Evolutionary conservation across 2,329 filamentous ascomycete genomes (phyloP).

Genomic region (Mariannaea elegans): DNA sequence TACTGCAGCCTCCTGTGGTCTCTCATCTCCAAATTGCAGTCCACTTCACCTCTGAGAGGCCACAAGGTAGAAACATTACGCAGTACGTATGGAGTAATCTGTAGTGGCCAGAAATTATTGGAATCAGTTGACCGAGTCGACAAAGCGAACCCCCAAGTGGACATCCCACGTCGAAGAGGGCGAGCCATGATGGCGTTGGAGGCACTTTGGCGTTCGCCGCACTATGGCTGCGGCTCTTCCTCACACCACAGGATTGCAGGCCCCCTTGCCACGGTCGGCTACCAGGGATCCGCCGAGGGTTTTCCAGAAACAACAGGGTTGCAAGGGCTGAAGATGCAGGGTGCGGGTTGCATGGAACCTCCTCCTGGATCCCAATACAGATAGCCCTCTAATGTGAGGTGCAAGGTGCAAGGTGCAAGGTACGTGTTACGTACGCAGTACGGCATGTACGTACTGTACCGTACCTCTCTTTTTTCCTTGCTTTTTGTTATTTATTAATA

Average conservation of each 20-base stretch:
- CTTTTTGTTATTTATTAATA: too few species aligned
- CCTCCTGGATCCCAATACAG: too few species aligned
- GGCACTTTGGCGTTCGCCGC: slow-evolving; percentile 7
- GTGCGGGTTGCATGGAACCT: background rate
- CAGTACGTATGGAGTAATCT: background rate
- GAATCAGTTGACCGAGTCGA: background rate
- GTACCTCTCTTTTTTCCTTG: too few species aligned
- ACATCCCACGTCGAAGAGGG: background rate
- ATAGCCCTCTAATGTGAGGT: too few species aligned
- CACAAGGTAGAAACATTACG: slow-evolving; percentile 1
- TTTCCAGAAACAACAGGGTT: slow-evolving; percentile 28
- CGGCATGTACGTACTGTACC: too few species aligned
- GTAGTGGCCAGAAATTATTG: background rate
- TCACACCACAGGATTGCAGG: slow-evolving; percentile 19
- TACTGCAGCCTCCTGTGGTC: background rate
- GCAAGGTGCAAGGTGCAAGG: too few species aligned
- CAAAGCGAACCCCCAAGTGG: background rate
- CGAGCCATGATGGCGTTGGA: slow-evolving; percentile 4
- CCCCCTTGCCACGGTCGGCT: background rate
- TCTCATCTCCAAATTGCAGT: background rate
- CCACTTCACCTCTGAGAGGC: background rate
- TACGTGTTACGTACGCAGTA: too few species aligned
- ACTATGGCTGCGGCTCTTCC: slow-evolving; percentile 17
- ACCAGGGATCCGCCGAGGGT: slow-evolving; percentile 18
- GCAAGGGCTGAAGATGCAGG: slow-evolving; percentile 7